phyloP scores from a whole-genome alignment of 305 asterid species.

The Fraxinus albicans region DNA sequence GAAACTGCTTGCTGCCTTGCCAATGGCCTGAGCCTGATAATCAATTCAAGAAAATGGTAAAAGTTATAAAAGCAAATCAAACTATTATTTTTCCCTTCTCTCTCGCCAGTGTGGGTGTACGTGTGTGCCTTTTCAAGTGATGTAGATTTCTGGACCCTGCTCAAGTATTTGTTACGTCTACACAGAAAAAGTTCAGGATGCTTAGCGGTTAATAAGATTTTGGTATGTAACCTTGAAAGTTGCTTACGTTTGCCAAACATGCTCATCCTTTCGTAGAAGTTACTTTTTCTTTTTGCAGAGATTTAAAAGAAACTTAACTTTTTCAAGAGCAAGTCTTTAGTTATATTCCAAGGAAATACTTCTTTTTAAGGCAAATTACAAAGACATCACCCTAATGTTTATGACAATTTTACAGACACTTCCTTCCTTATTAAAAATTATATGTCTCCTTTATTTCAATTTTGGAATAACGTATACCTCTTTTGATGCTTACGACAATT shows the following conservation, averaged over 20 bases:
- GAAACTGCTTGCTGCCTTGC: slow-evolving; percentile 62
- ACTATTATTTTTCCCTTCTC: background rate
- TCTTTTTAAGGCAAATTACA: too few species aligned
- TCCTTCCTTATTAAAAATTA: background rate
- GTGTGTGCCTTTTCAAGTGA: background rate
- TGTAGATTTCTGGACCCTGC: background rate
- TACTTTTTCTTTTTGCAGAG: background rate
- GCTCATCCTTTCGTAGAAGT: background rate
- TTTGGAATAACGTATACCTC: background rate
- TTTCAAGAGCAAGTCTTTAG: background rate
- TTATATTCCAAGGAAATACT: background rate
- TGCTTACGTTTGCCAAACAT: too few species aligned
- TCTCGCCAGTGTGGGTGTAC: background rate
- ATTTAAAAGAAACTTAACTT: background rate
- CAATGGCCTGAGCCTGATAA: slow-evolving; percentile 72
- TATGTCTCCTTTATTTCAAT: background rate
- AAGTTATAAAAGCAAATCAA: background rate
- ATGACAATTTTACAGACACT: background rate
- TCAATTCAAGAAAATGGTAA: background rate
- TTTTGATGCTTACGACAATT: background rate
- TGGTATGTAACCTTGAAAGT: background rate
- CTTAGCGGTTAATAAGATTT: background rate
- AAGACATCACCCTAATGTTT: background rate
- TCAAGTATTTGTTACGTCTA: background rate
- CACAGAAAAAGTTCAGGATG: background rate